These are phyloP conservation scores for Amborella trichopoda DNA, from an alignment of 164 flowering plant species.

Conservation along the genomic window DNA sequence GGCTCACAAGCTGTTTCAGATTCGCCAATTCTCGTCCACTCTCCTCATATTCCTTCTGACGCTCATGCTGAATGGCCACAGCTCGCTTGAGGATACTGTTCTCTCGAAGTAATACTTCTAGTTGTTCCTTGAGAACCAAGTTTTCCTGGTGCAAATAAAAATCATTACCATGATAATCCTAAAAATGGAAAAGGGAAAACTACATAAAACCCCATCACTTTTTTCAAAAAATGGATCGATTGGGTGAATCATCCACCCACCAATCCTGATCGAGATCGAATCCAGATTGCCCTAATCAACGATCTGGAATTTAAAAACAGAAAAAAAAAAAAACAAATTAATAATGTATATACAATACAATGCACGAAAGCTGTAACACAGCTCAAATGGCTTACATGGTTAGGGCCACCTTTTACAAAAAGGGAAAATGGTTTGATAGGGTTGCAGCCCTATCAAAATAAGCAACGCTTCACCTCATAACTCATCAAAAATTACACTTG, in stretches of 20 bases:
- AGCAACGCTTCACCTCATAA: too few species aligned
- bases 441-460: too few species aligned
- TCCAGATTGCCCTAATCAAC: not conserved
- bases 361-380: too few species aligned
- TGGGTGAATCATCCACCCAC: not conserved
- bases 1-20: conserved; percentile 57
- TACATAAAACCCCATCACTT: not conserved
- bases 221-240: not conserved
- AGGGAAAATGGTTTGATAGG: too few species aligned
- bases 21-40: conserved; percentile 56
- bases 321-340: not conserved
- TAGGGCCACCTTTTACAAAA: too few species aligned
- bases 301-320: not conserved
- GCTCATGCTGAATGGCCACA: conserved; percentile 69
- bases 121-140: conserved; percentile 46
- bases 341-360: too few species aligned
- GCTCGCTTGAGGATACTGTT: conserved; percentile 69
- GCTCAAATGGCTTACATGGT: too few species aligned
- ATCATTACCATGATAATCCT: too few species aligned
- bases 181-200: not conserved
- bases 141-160: too few species aligned
- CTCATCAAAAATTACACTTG: too few species aligned
- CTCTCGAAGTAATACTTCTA: conserved; percentile 55
- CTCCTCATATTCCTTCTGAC: conserved; percentile 58
- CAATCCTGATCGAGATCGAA: not conserved